Conservation (phyloP, 2,329 filamentous ascomycete species). For the Neoscytalidium dimidiatum region DNA sequence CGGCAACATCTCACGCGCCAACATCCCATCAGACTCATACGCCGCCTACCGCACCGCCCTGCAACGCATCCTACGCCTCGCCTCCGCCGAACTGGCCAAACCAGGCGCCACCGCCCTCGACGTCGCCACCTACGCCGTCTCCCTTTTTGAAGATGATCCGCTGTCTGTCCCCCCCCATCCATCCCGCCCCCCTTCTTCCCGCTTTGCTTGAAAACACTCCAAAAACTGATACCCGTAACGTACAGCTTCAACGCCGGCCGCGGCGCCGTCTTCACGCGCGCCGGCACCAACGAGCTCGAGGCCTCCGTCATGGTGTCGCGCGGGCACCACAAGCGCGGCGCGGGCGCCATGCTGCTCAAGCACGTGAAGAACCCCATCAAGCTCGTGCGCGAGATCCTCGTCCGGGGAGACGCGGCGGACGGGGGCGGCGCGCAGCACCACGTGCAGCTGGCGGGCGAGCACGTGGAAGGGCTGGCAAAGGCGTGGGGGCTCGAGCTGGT, state of each 20-base stretch:
- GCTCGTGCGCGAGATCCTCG: constrained; percentile 70
- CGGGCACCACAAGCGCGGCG: constrained; percentile 72
- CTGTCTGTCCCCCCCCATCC: not conserved
- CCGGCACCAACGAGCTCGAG: constrained; percentile 83
- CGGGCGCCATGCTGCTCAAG: constrained; percentile 72
- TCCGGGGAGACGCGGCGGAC: constrained; percentile 65
- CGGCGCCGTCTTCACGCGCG: constrained; percentile 83
- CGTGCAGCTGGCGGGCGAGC: constrained; percentile 66
- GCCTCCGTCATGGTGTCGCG: constrained; percentile 82
- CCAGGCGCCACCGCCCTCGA: constrained; percentile 64
- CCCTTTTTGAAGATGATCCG: constrained; percentile 70
- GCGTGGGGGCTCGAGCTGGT: constrained; percentile 72
- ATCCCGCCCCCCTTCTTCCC: not conserved
- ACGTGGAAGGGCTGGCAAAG: constrained; percentile 69
- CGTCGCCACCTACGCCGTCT: constrained; percentile 73
- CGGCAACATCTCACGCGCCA: constrained; percentile 47
- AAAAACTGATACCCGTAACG: constrained; percentile 64
- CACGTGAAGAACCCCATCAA: constrained; percentile 79
- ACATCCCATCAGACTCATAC: constrained; percentile 40
- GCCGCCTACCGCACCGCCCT: constrained; percentile 41
- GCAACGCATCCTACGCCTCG: constrained; percentile 34
- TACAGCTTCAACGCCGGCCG: constrained; percentile 69
- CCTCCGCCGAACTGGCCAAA: constrained; percentile 30
- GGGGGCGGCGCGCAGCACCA: constrained; percentile 66
- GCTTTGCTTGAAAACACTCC: no score